Conservation (phyloP, 441 rosid species). For the Pelargonium myrrhifolium region DNA sequence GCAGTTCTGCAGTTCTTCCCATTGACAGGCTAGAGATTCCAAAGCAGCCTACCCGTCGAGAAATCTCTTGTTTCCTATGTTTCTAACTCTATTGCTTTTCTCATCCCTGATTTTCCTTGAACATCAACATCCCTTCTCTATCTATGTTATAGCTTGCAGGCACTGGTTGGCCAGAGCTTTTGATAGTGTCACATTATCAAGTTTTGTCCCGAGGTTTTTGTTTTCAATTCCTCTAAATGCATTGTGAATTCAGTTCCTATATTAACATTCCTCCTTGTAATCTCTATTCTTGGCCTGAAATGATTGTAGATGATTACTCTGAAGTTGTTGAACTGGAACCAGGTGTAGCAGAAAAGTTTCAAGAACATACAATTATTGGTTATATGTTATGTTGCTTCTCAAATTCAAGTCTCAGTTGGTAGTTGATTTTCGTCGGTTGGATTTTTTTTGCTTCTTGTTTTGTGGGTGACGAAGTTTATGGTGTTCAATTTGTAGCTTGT, state of each 20-base stretch:
- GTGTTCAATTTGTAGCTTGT: constrained; percentile 1
- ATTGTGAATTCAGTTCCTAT: constrained; percentile 9
- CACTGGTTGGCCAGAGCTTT: constrained; percentile 17
- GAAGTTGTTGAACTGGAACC: constrained; percentile 34
- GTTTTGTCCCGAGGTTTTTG: constrained; percentile 18
- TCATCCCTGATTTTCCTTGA: constrained; percentile 7
- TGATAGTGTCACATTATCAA: constrained; percentile 18
- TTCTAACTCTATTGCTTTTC: constrained; percentile 23
- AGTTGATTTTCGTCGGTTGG: constrained; percentile 7
- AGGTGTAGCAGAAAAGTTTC: constrained; percentile 31
- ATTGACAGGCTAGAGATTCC: constrained; percentile 27
- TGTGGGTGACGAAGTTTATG: not conserved
- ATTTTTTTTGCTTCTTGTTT: not conserved
- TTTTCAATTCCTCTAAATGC: not conserved
- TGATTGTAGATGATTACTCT: constrained; percentile 30
- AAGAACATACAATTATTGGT: constrained; percentile 13
- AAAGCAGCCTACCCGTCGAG: constrained; percentile 19
- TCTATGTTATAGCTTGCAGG: constrained; percentile 32
- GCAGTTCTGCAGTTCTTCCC: constrained; percentile 20
- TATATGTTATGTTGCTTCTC: constrained; percentile 1
- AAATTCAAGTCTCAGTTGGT: constrained; percentile 5
- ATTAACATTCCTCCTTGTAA: constrained; percentile 8
- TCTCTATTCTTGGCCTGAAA: constrained; percentile 25
- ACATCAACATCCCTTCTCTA: not conserved
- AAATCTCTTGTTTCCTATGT: constrained; percentile 19